These are phyloP conservation scores for Linum trigynum DNA, from an alignment of 345 rosid species.

Conservation along the genomic window DNA sequence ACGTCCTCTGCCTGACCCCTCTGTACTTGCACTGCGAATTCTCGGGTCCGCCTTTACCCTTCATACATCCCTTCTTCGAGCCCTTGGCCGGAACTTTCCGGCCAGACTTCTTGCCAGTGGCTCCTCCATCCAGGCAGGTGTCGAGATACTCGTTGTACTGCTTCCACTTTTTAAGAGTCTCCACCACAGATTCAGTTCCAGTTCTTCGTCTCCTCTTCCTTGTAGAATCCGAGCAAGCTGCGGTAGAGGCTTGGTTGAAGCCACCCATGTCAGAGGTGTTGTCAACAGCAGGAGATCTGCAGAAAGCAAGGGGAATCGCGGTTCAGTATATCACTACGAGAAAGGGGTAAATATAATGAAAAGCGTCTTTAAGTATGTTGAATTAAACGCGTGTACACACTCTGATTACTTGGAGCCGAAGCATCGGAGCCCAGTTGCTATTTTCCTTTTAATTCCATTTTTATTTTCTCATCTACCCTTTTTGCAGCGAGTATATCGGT, in stretches of 20 bases:
- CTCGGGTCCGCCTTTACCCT: conserved; percentile 91
- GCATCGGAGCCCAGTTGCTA: too few species aligned
- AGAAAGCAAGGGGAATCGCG: too few species aligned
- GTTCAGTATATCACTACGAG: too few species aligned
- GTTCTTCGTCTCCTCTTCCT: conserved; percentile 57
- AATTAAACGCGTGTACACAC: too few species aligned
- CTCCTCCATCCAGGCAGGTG: conserved; percentile 13
- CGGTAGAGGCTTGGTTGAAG: conserved; percentile 15
- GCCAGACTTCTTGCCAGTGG: conserved; percentile 3
- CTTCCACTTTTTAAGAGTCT: conserved; percentile 57
- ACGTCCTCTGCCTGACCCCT: conserved; percentile 77
- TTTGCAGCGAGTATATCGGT: too few species aligned
- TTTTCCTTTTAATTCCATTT: too few species aligned
- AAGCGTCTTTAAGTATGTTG: too few species aligned
- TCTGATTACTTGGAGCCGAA: too few species aligned
- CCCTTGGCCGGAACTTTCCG: conserved; percentile 58
- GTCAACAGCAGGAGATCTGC: too few species aligned
- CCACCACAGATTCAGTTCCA: conserved; percentile 33
- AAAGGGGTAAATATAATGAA: too few species aligned
- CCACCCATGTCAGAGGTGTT: conserved; percentile 18
- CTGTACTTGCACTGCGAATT: conserved; percentile 44
- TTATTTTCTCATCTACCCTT: too few species aligned
- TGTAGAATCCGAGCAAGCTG: conserved; percentile 13
- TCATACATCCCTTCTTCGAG: conserved; percentile 83
- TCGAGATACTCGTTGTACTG: conserved; percentile 33